These are phyloP conservation scores for Arthrobotrys megalospora DNA, from an alignment of 2,329 filamentous ascomycete genomes.

Conservation along the genomic window DNA sequence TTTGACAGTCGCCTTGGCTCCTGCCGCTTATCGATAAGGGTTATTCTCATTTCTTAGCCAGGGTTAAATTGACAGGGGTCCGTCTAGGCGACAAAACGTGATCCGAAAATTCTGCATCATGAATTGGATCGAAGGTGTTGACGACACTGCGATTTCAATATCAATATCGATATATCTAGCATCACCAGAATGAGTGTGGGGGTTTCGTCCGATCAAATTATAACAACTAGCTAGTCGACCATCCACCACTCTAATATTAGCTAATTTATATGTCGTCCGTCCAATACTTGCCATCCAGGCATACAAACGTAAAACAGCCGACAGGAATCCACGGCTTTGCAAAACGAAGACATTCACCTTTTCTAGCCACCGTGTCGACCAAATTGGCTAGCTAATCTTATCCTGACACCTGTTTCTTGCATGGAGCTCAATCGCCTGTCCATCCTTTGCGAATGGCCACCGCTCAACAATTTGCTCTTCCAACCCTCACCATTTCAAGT, in stretches of 20 bases:
- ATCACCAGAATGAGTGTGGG: not conserved
- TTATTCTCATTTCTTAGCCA: slow-evolving; percentile 21
- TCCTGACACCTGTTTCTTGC: slow-evolving; percentile 60
- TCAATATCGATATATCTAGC: slow-evolving; percentile 3
- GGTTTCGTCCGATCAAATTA: not conserved
- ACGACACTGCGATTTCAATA: not conserved
- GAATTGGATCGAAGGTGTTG: not conserved
- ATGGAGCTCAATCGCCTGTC: slow-evolving; percentile 49
- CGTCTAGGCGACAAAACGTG: slow-evolving; percentile 6
- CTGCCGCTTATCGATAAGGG: slow-evolving; percentile 61
- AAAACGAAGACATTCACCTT: slow-evolving; percentile 52
- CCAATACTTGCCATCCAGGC: slow-evolving; percentile 27
- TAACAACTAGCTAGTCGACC: not conserved
- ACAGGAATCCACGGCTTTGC: slow-evolving; percentile 17
- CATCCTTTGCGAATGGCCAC: slow-evolving; percentile 4
- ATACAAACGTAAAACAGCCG: slow-evolving; percentile 36
- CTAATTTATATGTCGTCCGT: slow-evolving; percentile 29
- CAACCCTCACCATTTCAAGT: slow-evolving; percentile 13
- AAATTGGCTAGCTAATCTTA: slow-evolving; percentile 53
- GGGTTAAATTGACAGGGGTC: slow-evolving; percentile 48
- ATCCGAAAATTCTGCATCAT: slow-evolving; percentile 12
- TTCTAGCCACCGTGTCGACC: slow-evolving; percentile 25
- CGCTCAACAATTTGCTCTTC: slow-evolving; percentile 44
- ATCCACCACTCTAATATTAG: slow-evolving; percentile 1
- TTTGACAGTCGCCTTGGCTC: slow-evolving; percentile 53